phyloP scores from a whole-genome alignment of 495 filamentous ascomycete genomes.

The Aspergillus affinis region DNA sequence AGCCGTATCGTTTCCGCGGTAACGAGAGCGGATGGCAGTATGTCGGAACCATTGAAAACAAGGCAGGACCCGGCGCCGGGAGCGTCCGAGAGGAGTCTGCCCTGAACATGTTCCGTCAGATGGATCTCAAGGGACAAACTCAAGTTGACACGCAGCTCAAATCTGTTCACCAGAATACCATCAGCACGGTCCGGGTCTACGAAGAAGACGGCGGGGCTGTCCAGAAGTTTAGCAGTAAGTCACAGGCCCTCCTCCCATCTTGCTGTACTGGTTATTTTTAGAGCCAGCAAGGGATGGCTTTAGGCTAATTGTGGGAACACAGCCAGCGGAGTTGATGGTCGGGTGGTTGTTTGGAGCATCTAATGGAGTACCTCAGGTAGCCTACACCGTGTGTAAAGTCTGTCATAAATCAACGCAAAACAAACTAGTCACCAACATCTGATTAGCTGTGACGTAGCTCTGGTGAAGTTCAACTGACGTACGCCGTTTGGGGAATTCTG shows the following conservation, averaged over 20 bases:
- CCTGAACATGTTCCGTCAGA: conserved; percentile 98
- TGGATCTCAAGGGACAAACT: conserved; percentile 93
- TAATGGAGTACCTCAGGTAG: conserved; percentile 11
- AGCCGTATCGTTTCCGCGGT: conserved; percentile 88
- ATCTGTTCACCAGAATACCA: conserved; percentile 96
- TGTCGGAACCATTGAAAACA: conserved; percentile 74
- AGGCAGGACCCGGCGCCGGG: conserved; percentile 48
- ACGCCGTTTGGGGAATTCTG: too few relatives aligned
- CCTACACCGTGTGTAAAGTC: too few relatives aligned
- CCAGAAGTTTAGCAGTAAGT: conserved; percentile 86
- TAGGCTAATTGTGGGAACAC: conserved; percentile 38
- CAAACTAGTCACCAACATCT: not conserved
- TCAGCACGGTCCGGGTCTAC: conserved; percentile 76
- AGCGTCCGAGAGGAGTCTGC: conserved; percentile 77
- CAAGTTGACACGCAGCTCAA: conserved; percentile 90
- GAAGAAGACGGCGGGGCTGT: conserved; percentile 64
- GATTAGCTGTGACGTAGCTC: too few relatives aligned
- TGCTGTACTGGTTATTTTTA: not conserved
- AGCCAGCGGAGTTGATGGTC: conserved; percentile 93
- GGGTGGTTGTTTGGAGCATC: conserved; percentile 77
- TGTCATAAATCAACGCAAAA: too few relatives aligned
- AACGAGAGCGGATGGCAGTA: conserved; percentile 81
- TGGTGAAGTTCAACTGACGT: too few relatives aligned
- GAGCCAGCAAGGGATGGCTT: conserved; percentile 3
- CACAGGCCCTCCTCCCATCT: not conserved